Evolutionary conservation across 2,329 filamentous ascomycete species (phyloP), one percentile per base, ranked within the genome.

Genomic region (Colletotrichum lindemuthianum): DNA sequence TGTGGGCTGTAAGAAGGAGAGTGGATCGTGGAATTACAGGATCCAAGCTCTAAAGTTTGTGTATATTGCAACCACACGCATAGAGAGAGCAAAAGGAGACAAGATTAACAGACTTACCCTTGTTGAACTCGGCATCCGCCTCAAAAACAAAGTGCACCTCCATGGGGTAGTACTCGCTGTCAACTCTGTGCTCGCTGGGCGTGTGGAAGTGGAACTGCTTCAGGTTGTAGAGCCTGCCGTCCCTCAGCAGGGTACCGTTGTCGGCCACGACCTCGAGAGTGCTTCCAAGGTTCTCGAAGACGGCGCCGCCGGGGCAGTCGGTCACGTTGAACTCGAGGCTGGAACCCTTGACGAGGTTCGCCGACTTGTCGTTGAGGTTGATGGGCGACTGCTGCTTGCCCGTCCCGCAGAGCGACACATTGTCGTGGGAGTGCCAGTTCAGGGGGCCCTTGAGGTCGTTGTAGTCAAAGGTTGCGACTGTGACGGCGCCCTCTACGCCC

Each of bases 181-280:
- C 68, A 71, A 88, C 76, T 50, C 81, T 79, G 69, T 89, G 86
- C 77, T 89, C 86, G 47, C 83, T 84, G 0, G 86, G 85, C 0
- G 84, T 84, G 70, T 88, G 86, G 75, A 88, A 86, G 73, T 88
- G 86, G 75, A 87, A 88, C 68, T 88, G 86, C 50, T 74, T 75
- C 12, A 87, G 76, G 0, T 68, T 70, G 72, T 81, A 86, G 13
- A 75, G 70, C 13, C 72, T 72, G 36, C 75, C 77, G 2, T 69
- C 74, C 32, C 82, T 71, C 0, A 69, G 75, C 4, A 85, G 78
- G 10, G 77, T 82, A 36, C 84, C 84, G 53, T 81, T 82, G 33
- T 34, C 8, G 33, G 79, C 77, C 24, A 82, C 72, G 48, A 85
- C 80, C 70, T 86, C 80, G 41, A 86, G 77, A 0, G 83, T 86